Conservation (phyloP, 495 filamentous ascomycete species). For the Lichina pygmaea region DNA sequence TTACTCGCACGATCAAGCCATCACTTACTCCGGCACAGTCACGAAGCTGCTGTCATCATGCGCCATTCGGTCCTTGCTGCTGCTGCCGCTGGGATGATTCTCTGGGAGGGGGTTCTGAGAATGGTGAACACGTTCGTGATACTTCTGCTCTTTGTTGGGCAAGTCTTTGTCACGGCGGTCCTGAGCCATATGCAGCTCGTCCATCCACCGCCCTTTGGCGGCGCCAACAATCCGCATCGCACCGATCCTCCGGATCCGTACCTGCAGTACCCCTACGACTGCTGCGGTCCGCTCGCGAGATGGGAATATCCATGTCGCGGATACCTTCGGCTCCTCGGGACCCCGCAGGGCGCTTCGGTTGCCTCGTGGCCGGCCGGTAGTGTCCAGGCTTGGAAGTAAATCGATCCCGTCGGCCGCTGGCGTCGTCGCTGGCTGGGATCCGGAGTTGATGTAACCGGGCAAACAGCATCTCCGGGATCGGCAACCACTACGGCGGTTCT, state of each 20-base stretch:
- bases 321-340: conserved; percentile 11
- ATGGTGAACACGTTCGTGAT: neutral
- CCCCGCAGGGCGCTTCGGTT: conserved; percentile 8
- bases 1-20: too few species aligned
- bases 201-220: conserved; percentile 10
- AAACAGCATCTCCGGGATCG: conserved; percentile 6
- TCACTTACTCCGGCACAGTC: too few species aligned
- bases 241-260: conserved; percentile 7
- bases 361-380: conserved; percentile 11
- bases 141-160: neutral
- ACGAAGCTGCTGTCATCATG: too few species aligned
- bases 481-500: conserved; percentile 13
- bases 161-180: neutral
- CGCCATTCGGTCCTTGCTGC: too few species aligned
- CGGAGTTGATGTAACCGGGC: neutral
- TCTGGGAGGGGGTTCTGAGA: too few species aligned
- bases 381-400: conserved; percentile 6
- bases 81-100: too few species aligned
- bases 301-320: conserved; percentile 7
- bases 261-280: conserved; percentile 12
- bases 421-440: too few species aligned
- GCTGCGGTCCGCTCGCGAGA: conserved; percentile 7
- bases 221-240: conserved; percentile 11
- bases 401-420: neutral
- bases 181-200: conserved; percentile 11